These are phyloP conservation scores for Leucoagaricus sp. DNA, from an alignment of 1,284 basidiomycete genomes.

Conservation along the genomic window DNA sequence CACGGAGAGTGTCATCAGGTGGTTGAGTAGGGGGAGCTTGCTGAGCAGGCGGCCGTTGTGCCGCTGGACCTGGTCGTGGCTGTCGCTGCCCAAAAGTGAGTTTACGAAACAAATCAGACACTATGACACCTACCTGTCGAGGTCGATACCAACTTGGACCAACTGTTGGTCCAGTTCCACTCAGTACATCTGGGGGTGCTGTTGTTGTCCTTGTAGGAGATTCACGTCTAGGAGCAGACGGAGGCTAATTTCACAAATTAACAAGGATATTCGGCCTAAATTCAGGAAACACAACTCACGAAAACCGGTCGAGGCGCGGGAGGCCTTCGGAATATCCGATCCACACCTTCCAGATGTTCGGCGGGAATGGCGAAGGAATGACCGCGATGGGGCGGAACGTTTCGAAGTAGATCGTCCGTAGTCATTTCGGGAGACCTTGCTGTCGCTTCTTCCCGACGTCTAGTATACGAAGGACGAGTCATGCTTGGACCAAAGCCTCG, in stretches of 20 bases:
- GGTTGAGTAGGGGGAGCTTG: neutral
- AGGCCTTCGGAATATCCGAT: neutral
- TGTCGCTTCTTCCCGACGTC: neutral
- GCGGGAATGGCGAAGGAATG: neutral
- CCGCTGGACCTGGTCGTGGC: neutral
- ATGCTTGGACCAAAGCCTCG: neutral
- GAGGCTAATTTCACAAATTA: neutral
- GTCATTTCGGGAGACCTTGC: neutral
- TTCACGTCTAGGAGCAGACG: neutral
- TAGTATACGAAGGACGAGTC: conserved; percentile 1
- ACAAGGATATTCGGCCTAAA: too few species aligned
- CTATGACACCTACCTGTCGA: neutral
- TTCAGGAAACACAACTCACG: too few species aligned
- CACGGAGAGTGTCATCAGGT: neutral
- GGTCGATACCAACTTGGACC: conserved; percentile 27
- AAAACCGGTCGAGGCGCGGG: conserved; percentile 26
- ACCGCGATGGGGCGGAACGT: neutral
- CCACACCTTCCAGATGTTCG: neutral
- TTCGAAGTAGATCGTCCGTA: neutral
- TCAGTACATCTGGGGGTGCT: conserved; percentile 24
- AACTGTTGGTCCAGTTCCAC: neutral
- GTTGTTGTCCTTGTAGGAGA: conserved; percentile 23
- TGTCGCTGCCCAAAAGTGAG: neutral
- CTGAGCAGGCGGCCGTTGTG: neutral
- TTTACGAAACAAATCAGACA: neutral